Base-by-base conservation (phyloP, 345 rosid genomes). In the Isatis tinctoria region DNA sequence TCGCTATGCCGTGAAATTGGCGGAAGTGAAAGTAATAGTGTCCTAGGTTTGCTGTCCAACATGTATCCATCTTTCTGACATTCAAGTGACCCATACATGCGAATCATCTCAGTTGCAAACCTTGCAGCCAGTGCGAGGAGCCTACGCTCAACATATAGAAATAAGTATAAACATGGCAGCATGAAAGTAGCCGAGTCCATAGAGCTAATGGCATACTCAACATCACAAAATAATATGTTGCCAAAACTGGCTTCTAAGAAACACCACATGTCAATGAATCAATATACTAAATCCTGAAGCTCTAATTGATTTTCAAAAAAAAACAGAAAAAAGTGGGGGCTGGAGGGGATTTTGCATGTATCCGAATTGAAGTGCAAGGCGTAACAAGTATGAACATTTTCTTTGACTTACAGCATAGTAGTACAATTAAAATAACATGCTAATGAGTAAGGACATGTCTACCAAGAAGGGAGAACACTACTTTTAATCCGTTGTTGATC, bases 81-180 rank as follows among this genome's bases (percentile, higher is more conserved):
- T 82, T 85, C 87, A 59, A 82, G 82, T 26, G 85, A 71, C 60
- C 96, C 97, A 84, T 82, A 88, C 44, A 80, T 84, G 56, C 83
- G 88, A 77, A 95, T 90, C 87, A 92, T 82, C 82, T 90, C 87
- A 80, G 91, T 95, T 10, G 93, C 85, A 75, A 95, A 91, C 78
- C 84, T 72, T 67, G 97, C 75, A 35, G 90, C 96, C 80, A 90
- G 70, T 47, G 82, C 83, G 62, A 95, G 96, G 79, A 95, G 89
- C 91, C 99, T 95, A 84, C 64, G 75, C 63, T 56, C 73, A 56
- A 67, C 69, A 80, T 65, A 77, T 59, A 51, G 81, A 48, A 65
- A 60, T n/a, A 60, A 60, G 53, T 59, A 62, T 24, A 45, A n/a
- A 67, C 64, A 67, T 58, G 56, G 40, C 32, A 70, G 49, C 54